Evolutionary conservation across 768 basidiomycete species (phyloP).

Genomic region (Inosperma sp.): DNA sequence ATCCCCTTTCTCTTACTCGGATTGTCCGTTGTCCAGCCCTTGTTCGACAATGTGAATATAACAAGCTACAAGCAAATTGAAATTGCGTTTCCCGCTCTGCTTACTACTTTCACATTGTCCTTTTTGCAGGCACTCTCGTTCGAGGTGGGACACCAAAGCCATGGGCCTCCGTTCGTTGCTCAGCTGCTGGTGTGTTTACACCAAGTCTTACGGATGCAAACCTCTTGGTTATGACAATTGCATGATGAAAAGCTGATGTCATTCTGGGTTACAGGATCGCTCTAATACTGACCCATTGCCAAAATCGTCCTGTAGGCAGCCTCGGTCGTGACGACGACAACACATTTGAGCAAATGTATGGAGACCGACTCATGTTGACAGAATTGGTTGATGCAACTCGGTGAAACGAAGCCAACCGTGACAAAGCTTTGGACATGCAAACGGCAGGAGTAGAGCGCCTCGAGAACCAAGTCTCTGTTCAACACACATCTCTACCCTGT

Average conservation of each 20-base stretch:
- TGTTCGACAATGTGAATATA: neutral
- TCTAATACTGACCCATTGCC: too few relatives aligned
- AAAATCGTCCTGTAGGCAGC: too few relatives aligned
- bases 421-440: too few relatives aligned
- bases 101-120: neutral
- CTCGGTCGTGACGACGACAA: too few relatives aligned
- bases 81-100: neutral
- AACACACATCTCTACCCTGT: too few relatives aligned
- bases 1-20: neutral
- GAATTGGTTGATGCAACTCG: too few relatives aligned
- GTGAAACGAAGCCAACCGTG: too few relatives aligned
- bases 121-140: conserved; percentile 2
- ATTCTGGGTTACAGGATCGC: neutral
- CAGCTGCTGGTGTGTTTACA: neutral
- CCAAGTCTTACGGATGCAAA: conserved; percentile 1
- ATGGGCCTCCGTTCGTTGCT: neutral
- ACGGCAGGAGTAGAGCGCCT: too few relatives aligned
- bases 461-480: too few relatives aligned
- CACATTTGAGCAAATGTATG: too few relatives aligned
- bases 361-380: too few relatives aligned
- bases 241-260: conserved; percentile 3
- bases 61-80: neutral
- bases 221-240: conserved; percentile 1
- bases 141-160: neutral
- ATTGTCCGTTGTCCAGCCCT: neutral